Evolutionary conservation across 23 red algal species (phyloP).

Genomic region (Gracilaria caudata): DNA sequence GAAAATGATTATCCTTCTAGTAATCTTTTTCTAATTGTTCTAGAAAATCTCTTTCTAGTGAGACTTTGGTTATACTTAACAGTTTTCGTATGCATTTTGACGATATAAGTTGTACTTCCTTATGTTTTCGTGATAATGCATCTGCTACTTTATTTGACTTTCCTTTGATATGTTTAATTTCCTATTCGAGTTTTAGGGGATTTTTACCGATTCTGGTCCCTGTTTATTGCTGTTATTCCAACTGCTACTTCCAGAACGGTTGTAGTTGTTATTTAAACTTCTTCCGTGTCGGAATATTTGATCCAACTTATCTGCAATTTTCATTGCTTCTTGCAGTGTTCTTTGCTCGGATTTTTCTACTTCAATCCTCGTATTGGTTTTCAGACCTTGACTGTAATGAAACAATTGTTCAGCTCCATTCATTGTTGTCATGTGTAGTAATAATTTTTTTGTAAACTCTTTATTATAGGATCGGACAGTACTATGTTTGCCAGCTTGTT

Average conservation of each 20-base stretch:
- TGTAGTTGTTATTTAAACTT: not conserved
- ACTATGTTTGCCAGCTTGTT: not conserved
- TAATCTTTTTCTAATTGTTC: constrained; percentile 7
- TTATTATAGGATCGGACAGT: not conserved
- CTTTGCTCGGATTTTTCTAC: not conserved
- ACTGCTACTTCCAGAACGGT: not conserved
- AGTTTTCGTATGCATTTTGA: constrained; percentile 28
- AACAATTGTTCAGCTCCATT: not conserved
- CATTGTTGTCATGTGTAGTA: not conserved
- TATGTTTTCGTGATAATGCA: constrained; percentile 25
- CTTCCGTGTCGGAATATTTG: not conserved
- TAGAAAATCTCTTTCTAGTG: not conserved
- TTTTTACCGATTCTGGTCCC: too few relatives aligned
- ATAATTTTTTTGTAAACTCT: constrained; percentile 6
- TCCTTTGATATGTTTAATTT: constrained; percentile 53
- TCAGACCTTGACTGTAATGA: constrained; percentile 26
- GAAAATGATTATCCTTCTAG: constrained; percentile 12
- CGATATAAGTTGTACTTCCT: constrained; percentile 13
- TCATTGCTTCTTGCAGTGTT: constrained; percentile 8
- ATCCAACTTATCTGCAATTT: constrained; percentile 23
- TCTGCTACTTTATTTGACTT: constrained; percentile 40
- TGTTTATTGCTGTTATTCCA: too few relatives aligned
- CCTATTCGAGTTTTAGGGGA: not conserved
- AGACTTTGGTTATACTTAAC: not conserved
- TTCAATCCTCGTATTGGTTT: not conserved